Evolutionary conservation across 2,329 filamentous ascomycete species (phyloP), one percentile per base, ranked within the genome.

Genomic region (Monosporascus ibericus): DNA sequence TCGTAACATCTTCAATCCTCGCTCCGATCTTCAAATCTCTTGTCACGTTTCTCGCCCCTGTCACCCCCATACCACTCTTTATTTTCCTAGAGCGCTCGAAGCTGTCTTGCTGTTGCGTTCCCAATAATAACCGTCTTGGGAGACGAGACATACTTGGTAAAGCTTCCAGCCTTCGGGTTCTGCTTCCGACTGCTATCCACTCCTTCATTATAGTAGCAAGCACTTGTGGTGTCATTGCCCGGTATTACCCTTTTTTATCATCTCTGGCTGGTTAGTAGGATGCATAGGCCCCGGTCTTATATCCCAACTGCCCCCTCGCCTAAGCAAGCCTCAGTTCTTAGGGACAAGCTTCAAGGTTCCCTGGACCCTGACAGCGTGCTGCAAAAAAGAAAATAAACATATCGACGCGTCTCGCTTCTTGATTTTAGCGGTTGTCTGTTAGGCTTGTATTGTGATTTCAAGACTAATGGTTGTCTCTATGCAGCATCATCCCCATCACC

Each of bases 401-500:
- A 74, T 69, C 71, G 72, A 72, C 73, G 70, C 72, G 73, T 73
- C 71, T 72, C 69, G 66, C 69, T 64, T 72, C 60, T 64, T 64
- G 60, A 70, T 65, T 68, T 70, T 68, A 69, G 63, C 63, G 64
- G 64, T 70, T 69, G 63, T 68, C 60, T 59, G 9, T 65, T 62
- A 58, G 60, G 56, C 62, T 66, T 56, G 60, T 57, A 58, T 52
- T 57, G 52, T 58, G 54, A 62, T 58, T 59, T 65, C 44, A 64
- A 67, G 63, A 80, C 79, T 82, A 79, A 82, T 80, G 74, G 74
- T 76, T 73, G 70, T 79, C 71, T 76, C 74, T 77, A 80, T 81
- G 79, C 82, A 90, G 85, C 86, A 88, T 80, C 86, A 88, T 76
- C 80, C 84, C 75, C 85, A 87, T 76, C 82, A 86, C 70, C 75